These are phyloP conservation scores for Diaporthe caulivora DNA, from an alignment of 2,329 filamentous ascomycete species.

Conservation along the genomic window DNA sequence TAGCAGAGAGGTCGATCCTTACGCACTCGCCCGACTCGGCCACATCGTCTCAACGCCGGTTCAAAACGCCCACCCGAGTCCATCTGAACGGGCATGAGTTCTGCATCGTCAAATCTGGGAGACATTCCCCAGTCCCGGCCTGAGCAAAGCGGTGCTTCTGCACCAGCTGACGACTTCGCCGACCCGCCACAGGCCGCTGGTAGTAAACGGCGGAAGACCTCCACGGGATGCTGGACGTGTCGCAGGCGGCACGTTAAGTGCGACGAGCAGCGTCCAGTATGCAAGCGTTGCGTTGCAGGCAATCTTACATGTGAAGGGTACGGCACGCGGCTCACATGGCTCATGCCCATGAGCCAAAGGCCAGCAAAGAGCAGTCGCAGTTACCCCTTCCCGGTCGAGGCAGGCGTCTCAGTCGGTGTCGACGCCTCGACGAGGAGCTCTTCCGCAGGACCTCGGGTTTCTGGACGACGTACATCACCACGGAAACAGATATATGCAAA, in stretches of 20 bases:
- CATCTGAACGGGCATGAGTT: not conserved
- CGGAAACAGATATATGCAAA: too few species aligned
- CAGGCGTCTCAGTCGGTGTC: not conserved
- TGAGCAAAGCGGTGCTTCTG: not conserved
- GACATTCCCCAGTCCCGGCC: too few species aligned
- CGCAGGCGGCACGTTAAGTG: constrained; percentile 3
- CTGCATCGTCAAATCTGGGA: not conserved
- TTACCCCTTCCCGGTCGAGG: too few species aligned
- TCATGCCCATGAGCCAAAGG: not conserved
- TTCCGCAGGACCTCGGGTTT: not conserved
- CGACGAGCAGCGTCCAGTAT: not conserved
- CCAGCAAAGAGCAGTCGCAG: too few species aligned
- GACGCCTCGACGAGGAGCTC: not conserved
- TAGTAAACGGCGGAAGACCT: not conserved
- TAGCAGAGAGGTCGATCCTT: too few species aligned
- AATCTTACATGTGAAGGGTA: not conserved
- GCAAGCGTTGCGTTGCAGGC: not conserved
- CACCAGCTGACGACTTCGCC: not conserved
- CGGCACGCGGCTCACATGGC: not conserved
- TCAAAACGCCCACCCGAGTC: rapidly evolving
- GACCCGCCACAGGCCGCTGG: not conserved
- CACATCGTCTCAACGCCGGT: not conserved
- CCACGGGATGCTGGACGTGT: constrained; percentile 8
- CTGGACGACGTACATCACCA: not conserved
- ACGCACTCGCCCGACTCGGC: not conserved